Evolutionary conservation across 805 yeast species (phyloP).

Genomic region (Blastobotrys chiropterorum): DNA sequence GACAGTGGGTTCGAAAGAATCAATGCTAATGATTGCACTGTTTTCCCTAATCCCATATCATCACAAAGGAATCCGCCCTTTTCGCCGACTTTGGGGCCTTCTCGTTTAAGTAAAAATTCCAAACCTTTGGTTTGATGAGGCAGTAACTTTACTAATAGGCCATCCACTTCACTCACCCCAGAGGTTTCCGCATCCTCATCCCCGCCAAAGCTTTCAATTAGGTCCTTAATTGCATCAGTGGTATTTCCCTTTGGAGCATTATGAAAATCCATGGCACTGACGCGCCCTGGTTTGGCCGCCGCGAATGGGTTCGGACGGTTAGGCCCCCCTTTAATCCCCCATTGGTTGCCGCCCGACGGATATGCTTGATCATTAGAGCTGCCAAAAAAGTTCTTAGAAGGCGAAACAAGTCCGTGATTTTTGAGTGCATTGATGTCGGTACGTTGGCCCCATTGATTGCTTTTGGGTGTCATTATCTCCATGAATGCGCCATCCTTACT

Average conservation of each 20-base stretch:
- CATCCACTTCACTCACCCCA: slow-evolving; percentile 25
- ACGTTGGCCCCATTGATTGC: slow-evolving; percentile 19
- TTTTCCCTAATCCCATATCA: slow-evolving; percentile 88
- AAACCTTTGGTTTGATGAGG: slow-evolving; percentile 46
- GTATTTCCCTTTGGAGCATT: slow-evolving; percentile 5
- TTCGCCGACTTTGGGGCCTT: slow-evolving; percentile 20
- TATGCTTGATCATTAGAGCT: not conserved
- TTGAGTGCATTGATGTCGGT: slow-evolving; percentile 11
- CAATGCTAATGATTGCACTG: slow-evolving; percentile 69
- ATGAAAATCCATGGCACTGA: not conserved
- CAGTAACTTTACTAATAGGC: slow-evolving; percentile 35
- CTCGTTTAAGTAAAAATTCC: slow-evolving; percentile 37
- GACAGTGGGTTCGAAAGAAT: slow-evolving; percentile 37
- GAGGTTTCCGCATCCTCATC: slow-evolving; percentile 7
- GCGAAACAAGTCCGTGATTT: not conserved
- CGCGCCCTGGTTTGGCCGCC: not conserved
- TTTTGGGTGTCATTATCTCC: slow-evolving; percentile 23
- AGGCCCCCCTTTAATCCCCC: not conserved
- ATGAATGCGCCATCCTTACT: slow-evolving; percentile 10
- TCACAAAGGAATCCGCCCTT: slow-evolving; percentile 70
- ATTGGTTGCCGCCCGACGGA: not conserved
- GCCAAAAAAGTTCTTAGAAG: not conserved
- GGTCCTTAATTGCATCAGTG: slow-evolving; percentile 13
- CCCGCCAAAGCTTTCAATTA: slow-evolving; percentile 12
- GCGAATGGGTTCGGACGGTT: not conserved